Evolutionary conservation across 106 monocot genomes (phyloP).

Genomic region (Triglochin maritima): DNA sequence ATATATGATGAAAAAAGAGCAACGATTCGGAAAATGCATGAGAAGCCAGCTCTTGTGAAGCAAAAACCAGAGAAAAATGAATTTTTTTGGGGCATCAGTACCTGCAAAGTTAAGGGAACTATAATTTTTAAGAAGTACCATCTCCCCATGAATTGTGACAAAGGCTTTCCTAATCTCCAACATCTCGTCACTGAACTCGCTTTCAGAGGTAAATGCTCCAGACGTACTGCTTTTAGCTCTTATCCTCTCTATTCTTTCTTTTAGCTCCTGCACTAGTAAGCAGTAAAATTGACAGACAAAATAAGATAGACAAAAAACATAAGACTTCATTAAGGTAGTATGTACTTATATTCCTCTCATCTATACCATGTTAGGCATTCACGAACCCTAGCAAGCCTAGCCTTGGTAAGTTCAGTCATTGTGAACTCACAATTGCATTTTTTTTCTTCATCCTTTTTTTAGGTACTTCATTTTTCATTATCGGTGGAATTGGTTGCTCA

Average conservation of each 20-base stretch:
- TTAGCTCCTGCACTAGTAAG: constrained; percentile 47
- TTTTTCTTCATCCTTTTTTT: too few species aligned
- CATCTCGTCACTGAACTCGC: constrained; percentile 70
- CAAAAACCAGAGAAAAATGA: neutral
- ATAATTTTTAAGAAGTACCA: constrained; percentile 94
- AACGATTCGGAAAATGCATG: neutral
- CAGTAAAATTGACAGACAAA: neutral
- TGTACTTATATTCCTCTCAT: too few species aligned
- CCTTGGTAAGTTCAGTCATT: too few species aligned
- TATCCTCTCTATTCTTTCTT: constrained; percentile 69
- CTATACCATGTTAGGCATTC: too few species aligned
- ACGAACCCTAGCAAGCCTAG: too few species aligned
- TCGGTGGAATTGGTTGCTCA: too few species aligned
- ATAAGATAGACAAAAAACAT: too few species aligned
- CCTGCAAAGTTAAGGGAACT: constrained; percentile 96
- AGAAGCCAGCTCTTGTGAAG: neutral
- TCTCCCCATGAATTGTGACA: constrained; percentile 94
- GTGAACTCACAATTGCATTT: too few species aligned
- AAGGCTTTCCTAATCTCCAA: constrained; percentile 79
- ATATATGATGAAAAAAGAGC: neutral
- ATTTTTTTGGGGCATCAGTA: constrained; percentile 1
- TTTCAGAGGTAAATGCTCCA: constrained; percentile 38
- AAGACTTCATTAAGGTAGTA: too few species aligned
- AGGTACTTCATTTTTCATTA: too few species aligned
- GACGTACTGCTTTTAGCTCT: constrained; percentile 25